Evolutionary conservation across 192 early-diverging fungal genomes (phyloP), one percentile per base, ranked within the genome.

Genomic region (Paraglomus occultum): DNA sequence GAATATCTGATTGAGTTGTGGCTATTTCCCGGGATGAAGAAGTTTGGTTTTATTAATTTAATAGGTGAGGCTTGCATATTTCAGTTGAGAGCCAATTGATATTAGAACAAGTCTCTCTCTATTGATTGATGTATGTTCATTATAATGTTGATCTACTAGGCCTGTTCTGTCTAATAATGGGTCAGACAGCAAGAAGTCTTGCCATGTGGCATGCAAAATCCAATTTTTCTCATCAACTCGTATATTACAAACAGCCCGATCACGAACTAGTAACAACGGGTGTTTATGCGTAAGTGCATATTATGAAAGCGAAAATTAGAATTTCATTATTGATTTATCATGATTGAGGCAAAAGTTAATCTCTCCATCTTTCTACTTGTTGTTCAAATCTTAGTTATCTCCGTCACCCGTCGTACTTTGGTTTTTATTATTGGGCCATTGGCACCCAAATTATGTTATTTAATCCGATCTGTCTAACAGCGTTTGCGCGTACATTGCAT

Each of bases 391-490:
- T 48, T 74, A 90, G 89, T 42, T 55, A 87, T 31, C 86, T 96
- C 73, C 87, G 96, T 20, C 96, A 98, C 72, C 96, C 96, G 11
- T 90, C 94, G 11, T 98, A 98, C 70, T 92, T 95, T 70, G 94
- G 91, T 39, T 98, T 96, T 75, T 97, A 92, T 71, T 90, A 91
- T 74, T 98, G 94, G 94, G 94, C 87, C 4, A 51, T 91, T 10
- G 86, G 88, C 20, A 84, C 90, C 15, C 94, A 97, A 70, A 39
- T 92, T 6, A 71, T 93, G 67, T 77, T 95, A 53, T 80, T 81
- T 47, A 98, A 98, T 75, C 91, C 91, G 0, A 65, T 97, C 9
- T 90, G 88, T 40, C 64, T 86, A n/a, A 64, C 84, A 8, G 83
- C 78, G 8, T 96, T 90, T 77, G 73, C 82, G 5, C 74, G 74